Base-by-base conservation (phyloP, 2,329 filamentous ascomycete genomes). In the Calonectria multiphialidica region DNA sequence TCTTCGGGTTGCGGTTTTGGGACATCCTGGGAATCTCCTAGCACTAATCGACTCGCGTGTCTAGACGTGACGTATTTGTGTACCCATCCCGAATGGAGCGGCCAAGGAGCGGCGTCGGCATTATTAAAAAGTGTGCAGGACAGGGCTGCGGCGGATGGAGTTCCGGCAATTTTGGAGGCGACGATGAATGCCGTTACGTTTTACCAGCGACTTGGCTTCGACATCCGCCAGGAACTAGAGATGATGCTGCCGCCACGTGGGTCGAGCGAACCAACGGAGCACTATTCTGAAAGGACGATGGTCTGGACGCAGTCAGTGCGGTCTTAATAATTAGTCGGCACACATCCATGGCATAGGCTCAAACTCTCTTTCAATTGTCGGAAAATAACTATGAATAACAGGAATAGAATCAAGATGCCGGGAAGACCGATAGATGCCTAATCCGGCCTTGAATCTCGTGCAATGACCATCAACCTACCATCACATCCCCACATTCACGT, bases 11-110 rank as follows among this genome's bases (percentile, higher is more conserved):
- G 65, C 55, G 40, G 53, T 40, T 64, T 37, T 35, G 28, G 40
- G 23, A 44, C 47, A 57, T 25, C 66, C 42, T 35, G 21, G 53
- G 40, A 64, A 64, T n/a, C 57, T 50, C 69, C 74, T 75, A 64
- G 75, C 61, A 63, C 28, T 69, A 53, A 57, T 28, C n/a, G 23
- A 57, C 23, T 66, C n/a, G n/a, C 61, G 25, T 47, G 30, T n/a
- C 50, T 72, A 83, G 83, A 84, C 66, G 80, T 84, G 40, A 81
- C 81, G 45, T 86, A 85, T 73, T 77, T 86, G 65, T 86, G 84
- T 75, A 83, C 81, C 28, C 78, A 83, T 73, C 82, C 82, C 23
- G 73, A 72, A 40, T 83, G 80, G 71, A 79, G 80, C 30, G 79
- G 83, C 15, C 81, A 74, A 66, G 84, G 85, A 42, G 83, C 81